Conservation (phyloP, 208 protist genomes). For the Angomonas desouzai region DNA sequence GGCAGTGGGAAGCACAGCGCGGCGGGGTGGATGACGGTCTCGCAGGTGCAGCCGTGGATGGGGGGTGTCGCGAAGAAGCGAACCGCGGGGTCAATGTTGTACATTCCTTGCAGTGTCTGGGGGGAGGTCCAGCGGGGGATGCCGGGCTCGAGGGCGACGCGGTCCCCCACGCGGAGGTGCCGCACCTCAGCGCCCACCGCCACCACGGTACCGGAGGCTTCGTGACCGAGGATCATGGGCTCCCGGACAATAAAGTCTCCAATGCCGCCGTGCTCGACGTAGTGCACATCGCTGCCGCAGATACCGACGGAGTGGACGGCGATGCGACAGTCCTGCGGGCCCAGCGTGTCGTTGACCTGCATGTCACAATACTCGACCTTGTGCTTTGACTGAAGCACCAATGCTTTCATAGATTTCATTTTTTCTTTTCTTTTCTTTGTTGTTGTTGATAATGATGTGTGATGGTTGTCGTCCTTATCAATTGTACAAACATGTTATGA, state of each 20-base stretch:
- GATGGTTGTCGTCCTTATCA: no score
- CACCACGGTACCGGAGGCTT: conserved; percentile 51
- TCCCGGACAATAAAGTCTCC: conserved; percentile 45
- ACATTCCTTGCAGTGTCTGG: conserved; percentile 51
- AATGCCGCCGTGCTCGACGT: conserved; percentile 59
- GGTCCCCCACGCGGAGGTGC: conserved; percentile 51
- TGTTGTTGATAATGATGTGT: no score
- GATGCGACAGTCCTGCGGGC: conserved; percentile 43
- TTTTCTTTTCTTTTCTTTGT: conserved; percentile 7
- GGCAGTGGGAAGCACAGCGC: conserved; percentile 61
- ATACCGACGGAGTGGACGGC: conserved; percentile 61
- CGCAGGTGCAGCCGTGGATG: conserved; percentile 43
- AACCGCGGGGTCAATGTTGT: conserved; percentile 72
- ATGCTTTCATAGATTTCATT: conserved; percentile 48
- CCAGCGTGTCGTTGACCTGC: conserved; percentile 39
- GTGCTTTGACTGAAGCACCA: conserved; percentile 43
- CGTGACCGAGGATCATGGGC: conserved; percentile 70
- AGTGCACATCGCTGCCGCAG: conserved; percentile 71
- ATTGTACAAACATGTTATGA: no score
- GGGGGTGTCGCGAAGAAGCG: conserved; percentile 73
- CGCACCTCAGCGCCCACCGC: conserved; percentile 41
- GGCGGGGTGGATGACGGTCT: conserved; percentile 48
- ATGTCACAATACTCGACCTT: conserved; percentile 36
- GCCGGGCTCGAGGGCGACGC: conserved; percentile 69
- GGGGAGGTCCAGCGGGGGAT: conserved; percentile 50